Percentiles rank a stretch among this genome's conserved stretches.
Conservation (phyloP, 1,284 basidiomycete species). For the Psilocybe mexicana region DNA sequence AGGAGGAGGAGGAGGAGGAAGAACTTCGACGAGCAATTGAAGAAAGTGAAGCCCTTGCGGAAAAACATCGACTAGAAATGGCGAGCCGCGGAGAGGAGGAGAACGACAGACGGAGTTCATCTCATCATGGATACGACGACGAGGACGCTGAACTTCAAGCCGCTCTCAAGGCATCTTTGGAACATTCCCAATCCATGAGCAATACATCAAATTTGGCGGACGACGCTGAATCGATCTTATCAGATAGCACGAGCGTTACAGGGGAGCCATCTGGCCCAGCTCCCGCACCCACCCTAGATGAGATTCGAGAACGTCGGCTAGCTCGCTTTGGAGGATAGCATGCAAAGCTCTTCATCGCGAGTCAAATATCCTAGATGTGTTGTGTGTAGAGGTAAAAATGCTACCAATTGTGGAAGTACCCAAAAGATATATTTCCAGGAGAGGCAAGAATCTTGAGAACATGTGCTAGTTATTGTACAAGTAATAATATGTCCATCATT, state of each 20-base stretch:
- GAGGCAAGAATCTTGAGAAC: not conserved
- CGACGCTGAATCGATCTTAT: conserved; percentile 30
- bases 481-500: not conserved
- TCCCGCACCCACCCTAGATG: conserved; percentile 61
- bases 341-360: not conserved
- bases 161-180: conserved; percentile 81
- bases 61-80: conserved; percentile 52
- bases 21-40: conserved; percentile 64
- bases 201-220: conserved; percentile 7
- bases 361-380: not conserved
- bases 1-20: conserved; percentile 59
- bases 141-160: conserved; percentile 87
- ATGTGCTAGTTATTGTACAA: not conserved
- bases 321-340: conserved; percentile 68
- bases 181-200: conserved; percentile 40
- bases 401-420: too few species aligned
- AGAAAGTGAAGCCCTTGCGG: conserved; percentile 59
- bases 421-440: too few species aligned
- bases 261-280: conserved; percentile 23
- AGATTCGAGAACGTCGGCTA: conserved; percentile 74
- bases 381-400: not conserved
- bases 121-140: conserved; percentile 63
- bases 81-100: conserved; percentile 28
- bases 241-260: conserved; percentile 26
- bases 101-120: not conserved